phyloP scores from a whole-genome alignment of 345 rosid genomes.

The Populus alba region DNA sequence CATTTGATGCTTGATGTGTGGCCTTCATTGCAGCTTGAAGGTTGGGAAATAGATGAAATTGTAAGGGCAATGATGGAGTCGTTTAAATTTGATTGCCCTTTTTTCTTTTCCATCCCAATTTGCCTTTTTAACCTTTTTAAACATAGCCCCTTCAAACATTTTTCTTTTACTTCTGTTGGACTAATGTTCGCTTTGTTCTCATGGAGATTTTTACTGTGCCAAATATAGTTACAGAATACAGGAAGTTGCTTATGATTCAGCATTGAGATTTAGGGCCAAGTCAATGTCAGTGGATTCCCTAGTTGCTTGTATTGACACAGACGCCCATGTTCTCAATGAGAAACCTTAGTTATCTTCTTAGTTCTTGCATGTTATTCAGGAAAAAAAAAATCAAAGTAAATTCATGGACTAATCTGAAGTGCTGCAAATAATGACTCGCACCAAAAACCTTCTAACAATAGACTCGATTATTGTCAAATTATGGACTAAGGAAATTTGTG shows the following conservation, averaged over 20 bases:
- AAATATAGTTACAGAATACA: background rate
- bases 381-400: background rate
- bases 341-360: background rate
- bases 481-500: background rate
- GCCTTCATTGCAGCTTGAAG: slow-evolving; percentile 74
- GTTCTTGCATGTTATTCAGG: background rate
- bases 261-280: background rate
- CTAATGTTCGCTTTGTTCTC: background rate
- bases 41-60: slow-evolving; percentile 74
- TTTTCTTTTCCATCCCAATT: background rate
- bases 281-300: background rate
- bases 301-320: background rate
- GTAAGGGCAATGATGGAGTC: slow-evolving; percentile 33
- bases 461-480: no score
- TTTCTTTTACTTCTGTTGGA: no score
- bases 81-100: background rate
- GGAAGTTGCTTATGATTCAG: background rate
- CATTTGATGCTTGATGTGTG: slow-evolving; percentile 71
- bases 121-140: background rate
- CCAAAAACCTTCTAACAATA: background rate
- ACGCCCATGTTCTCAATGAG: background rate
- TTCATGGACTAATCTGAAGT: background rate
- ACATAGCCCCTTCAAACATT: background rate
- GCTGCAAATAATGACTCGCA: background rate
- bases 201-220: background rate